phyloP scores from a whole-genome alignment of 805 yeast species.

The Hanseniaspora taiwanica region DNA sequence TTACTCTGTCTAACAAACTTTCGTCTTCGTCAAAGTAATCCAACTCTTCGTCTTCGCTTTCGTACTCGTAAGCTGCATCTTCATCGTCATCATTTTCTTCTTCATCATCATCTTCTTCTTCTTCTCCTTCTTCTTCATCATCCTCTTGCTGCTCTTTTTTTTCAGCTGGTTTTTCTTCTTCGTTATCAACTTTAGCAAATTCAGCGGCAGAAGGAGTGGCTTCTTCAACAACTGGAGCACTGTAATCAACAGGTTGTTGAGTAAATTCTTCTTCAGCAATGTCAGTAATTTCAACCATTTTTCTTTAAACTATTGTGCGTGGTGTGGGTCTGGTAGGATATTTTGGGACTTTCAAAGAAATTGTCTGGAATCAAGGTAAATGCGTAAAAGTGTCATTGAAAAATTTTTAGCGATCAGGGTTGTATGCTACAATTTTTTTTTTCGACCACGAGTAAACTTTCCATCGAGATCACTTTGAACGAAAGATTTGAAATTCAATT shows the following conservation, averaged over 20 bases:
- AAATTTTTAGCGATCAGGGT: too few relatives aligned
- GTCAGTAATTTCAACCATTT: conserved; percentile 26
- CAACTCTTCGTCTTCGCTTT: conserved; percentile 31
- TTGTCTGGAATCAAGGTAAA: too few relatives aligned
- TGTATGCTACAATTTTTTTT: too few relatives aligned
- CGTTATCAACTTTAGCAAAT: conserved; percentile 32
- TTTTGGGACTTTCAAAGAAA: background rate
- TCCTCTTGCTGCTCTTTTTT: conserved; percentile 28
- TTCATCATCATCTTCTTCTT: conserved; percentile 14
- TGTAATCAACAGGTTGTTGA: conserved; percentile 25
- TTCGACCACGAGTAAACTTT: background rate
- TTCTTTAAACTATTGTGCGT: background rate
- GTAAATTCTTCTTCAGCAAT: conserved; percentile 17
- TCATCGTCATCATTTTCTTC: conserved; percentile 23
- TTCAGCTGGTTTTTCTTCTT: conserved; percentile 45
- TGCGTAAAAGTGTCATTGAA: too few relatives aligned
- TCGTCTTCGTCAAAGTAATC: conserved; percentile 78
- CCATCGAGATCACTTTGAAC: background rate
- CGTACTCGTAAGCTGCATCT: conserved; percentile 25
- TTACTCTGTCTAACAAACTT: conserved; percentile 72
- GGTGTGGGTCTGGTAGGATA: background rate
- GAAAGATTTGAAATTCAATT: background rate
- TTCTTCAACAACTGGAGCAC: conserved; percentile 22
- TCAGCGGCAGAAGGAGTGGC: conserved; percentile 24
- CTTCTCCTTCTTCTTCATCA: conserved; percentile 42